Percentiles rank a stretch among this genome's conserved stretches.
These are phyloP conservation scores for Podospora bellae-mahoneyi DNA, from an alignment of 495 filamentous ascomycete genomes.

Conservation along the genomic window DNA sequence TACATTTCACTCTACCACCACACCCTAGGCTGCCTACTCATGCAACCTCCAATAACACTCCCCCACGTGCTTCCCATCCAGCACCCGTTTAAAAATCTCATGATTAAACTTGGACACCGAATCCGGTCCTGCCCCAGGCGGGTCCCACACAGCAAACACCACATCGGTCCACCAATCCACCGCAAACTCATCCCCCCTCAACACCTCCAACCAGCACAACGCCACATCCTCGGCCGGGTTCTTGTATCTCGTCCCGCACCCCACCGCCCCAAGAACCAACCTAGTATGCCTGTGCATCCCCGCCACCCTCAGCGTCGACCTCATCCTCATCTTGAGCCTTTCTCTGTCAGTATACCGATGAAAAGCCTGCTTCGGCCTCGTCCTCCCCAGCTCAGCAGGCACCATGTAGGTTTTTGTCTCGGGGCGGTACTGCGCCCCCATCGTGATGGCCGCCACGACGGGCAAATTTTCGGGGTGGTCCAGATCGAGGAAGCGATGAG, in stretches of 20 bases:
- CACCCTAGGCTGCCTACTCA: not conserved
- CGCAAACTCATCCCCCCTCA: not conserved
- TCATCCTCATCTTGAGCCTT: not conserved
- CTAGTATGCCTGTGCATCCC: not conserved
- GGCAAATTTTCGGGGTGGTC: not conserved
- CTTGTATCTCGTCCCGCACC: not conserved
- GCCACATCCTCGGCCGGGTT: not conserved
- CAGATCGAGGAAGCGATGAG: not conserved
- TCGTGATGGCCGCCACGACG: not conserved
- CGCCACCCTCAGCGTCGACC: not conserved
- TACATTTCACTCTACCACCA: not conserved
- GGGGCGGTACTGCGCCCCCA: too few relatives aligned
- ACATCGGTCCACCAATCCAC: not conserved
- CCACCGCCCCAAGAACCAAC: not conserved
- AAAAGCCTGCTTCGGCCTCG: not conserved
- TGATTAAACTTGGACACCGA: not conserved
- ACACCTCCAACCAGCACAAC: not conserved
- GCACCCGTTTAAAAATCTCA: not conserved
- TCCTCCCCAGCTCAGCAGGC: not conserved
- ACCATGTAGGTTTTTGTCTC: not conserved
- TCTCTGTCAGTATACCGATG: not conserved
- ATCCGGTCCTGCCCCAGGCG: not conserved
- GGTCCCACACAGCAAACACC: not conserved
- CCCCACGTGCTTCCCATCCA: not conserved
- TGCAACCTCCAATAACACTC: not conserved